phyloP scores from a whole-genome alignment of 768 basidiomycete genomes.

The Calocybe gangraenosa region DNA sequence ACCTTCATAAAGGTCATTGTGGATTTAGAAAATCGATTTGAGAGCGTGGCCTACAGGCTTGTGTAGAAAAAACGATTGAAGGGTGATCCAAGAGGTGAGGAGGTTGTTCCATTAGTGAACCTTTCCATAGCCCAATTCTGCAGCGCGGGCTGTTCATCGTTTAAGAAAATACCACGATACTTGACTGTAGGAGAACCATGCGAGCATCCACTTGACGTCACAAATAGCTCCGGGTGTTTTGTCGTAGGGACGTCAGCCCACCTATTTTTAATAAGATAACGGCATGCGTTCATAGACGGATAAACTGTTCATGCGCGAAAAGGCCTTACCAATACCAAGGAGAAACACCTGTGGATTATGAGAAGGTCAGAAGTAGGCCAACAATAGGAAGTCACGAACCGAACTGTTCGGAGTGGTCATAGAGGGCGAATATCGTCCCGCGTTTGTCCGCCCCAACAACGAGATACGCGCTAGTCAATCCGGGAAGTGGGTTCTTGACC shows the following conservation, averaged over 20 bases:
- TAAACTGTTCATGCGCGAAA: conserved; percentile 2
- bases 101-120: conserved; percentile 61
- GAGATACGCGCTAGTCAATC: conserved; percentile 57
- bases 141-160: conserved; percentile 72
- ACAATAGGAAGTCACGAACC: conserved; percentile 29
- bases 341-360: conserved; percentile 45
- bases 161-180: conserved; percentile 70
- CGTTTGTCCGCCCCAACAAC: conserved; percentile 68
- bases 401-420: conserved; percentile 68
- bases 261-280: conserved; percentile 29
- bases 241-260: conserved; percentile 77
- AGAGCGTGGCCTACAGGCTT: conserved; percentile 36
- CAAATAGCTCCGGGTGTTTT: conserved; percentile 44
- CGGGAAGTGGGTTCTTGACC: conserved; percentile 53
- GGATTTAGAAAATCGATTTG: not conserved
- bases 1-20: conserved; percentile 30
- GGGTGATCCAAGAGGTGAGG: conserved; percentile 43
- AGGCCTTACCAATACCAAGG: conserved; percentile 60
- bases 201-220: conserved; percentile 38
- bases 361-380: not conserved
- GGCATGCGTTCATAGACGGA: not conserved
- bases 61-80: conserved; percentile 62
- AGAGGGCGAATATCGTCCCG: conserved; percentile 62
- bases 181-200: conserved; percentile 67
- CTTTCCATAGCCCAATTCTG: conserved; percentile 69